phyloP scores from a whole-genome alignment of 2,329 filamentous ascomycete genomes.

The Xylaria sp. region DNA sequence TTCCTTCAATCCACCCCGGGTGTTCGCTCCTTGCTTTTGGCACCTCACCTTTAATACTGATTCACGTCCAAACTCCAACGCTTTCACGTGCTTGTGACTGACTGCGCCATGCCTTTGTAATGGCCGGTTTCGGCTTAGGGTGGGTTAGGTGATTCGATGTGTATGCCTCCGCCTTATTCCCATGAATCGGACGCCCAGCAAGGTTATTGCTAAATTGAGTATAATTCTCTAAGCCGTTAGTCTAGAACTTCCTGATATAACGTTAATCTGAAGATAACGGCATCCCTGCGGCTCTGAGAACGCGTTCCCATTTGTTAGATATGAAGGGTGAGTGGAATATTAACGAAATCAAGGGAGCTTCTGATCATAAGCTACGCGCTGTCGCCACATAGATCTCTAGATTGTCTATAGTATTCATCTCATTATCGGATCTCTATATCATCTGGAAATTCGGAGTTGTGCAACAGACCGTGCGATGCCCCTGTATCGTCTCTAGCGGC shows the following conservation, averaged over 20 bases:
- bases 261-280: background rate
- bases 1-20: background rate
- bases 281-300: background rate
- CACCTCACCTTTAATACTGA: background rate
- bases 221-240: background rate
- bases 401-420: no score
- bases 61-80: background rate
- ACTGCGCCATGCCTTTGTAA: background rate
- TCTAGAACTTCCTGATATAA: background rate
- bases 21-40: background rate
- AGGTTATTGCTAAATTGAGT: slow-evolving; percentile 1
- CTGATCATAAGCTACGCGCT: background rate
- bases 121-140: background rate
- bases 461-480: no score
- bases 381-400: background rate
- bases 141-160: no score
- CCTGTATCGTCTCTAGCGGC: no score
- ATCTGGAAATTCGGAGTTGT: no score
- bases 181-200: background rate
- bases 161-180: background rate
- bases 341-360: no score
- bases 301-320: background rate
- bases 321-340: no score
- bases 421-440: no score
- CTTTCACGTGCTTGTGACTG: background rate